These are phyloP conservation scores for Alternaria atra DNA, from an alignment of 2,329 filamentous ascomycete genomes.

Conservation along the genomic window DNA sequence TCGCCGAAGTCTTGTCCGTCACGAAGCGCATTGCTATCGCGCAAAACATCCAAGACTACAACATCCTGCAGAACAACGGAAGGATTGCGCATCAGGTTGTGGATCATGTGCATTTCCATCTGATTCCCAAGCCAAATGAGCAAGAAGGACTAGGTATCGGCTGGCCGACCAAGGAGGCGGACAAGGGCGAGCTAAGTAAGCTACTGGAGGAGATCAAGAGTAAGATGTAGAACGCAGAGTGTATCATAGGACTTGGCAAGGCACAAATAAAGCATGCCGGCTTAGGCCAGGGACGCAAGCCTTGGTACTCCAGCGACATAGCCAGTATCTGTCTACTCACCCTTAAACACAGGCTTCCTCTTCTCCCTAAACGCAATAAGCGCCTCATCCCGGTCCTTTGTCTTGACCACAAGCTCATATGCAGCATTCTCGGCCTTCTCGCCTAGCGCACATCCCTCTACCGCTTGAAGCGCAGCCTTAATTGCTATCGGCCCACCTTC, in stretches of 20 bases:
- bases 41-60: constrained; percentile 81
- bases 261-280: constrained; percentile 28
- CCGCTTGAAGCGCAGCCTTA: constrained; percentile 79
- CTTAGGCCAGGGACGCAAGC: background rate
- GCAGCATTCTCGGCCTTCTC: constrained; percentile 86
- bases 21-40: constrained; percentile 87
- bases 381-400: constrained; percentile 88
- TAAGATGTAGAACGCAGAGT: constrained; percentile 71
- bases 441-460: constrained; percentile 69
- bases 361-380: constrained; percentile 84
- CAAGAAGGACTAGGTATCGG: constrained; percentile 78
- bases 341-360: constrained; percentile 73
- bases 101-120: constrained; percentile 94
- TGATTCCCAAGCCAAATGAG: constrained; percentile 95
- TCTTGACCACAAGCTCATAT: constrained; percentile 83
- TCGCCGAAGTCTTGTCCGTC: constrained; percentile 83
- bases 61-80: constrained; percentile 96
- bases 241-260: background rate
- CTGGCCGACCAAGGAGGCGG: constrained; percentile 79
- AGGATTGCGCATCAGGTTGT: constrained; percentile 90
- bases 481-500: constrained; percentile 88
- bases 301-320: background rate
- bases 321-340: constrained; percentile 42
- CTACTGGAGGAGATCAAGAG: constrained; percentile 84
- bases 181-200: constrained; percentile 85